Base-by-base conservation (phyloP, 768 basidiomycete genomes). In the Panaeolus cyanescens region DNA sequence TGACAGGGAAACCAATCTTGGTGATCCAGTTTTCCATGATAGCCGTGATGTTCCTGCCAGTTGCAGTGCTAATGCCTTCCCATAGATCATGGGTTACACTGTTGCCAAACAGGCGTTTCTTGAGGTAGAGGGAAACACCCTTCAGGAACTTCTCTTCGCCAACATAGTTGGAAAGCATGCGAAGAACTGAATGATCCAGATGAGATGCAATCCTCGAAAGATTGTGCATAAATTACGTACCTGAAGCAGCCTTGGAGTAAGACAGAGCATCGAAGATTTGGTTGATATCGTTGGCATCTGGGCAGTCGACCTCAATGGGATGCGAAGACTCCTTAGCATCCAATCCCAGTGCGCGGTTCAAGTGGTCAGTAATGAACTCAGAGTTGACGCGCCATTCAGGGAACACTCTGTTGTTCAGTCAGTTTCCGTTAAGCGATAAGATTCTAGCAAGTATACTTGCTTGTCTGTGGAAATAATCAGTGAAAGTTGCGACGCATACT, bases 21-120 rank as follows among this genome's bases (percentile, higher is more conserved):
- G 86, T 83, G 36, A 94, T 90, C 96, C 96, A 99, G 71, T 90
- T 90, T 61, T 92, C 85, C 92, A 98, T 95, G 67, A 98, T 80
- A 54, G 81, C 80, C 3, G 89, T 80, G 34, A 96, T 83, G 65
- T 97, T 87, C 20, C 88, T 70, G 7, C 84, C 89, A 37, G 88
- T 91, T 1, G 94, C 87, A 64, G 84, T 80, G 54, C 84, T 79
- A 59, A 98, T 93, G 31, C 93, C 95, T 59, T 88, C 80, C 92
- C 94, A 97, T 4, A 99, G 82, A 69, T 98, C 92, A 45, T 82
- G 84, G 3, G 95, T 96, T 54, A 88, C 85, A 54, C 89, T 92
- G 74, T 94, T 97, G 25, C 82, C 87, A 72, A 90, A 99, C 7
- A 95, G 77, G 65, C 92, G 89, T 64, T 88, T 85, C 79, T 95